Evolutionary conservation across 1,284 basidiomycete species (phyloP).

Genomic region (Cryptococcus floricola): DNA sequence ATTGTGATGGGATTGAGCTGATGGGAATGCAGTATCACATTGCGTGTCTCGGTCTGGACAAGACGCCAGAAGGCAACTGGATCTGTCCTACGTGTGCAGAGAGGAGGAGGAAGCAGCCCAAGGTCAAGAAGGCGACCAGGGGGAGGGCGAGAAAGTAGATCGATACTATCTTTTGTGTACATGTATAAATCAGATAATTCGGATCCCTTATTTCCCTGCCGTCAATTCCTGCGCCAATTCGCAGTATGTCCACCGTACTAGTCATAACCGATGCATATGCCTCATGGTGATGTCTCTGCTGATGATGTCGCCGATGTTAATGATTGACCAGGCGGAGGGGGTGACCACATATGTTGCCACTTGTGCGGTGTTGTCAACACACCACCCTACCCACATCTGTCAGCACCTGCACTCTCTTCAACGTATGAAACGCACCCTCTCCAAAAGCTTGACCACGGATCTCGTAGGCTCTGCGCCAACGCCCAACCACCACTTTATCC

Average conservation of each 20-base stretch:
- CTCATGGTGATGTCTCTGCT: too few species aligned
- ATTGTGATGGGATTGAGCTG: not conserved
- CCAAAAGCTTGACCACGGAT: slow-evolving; percentile 70
- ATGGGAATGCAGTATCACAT: slow-evolving; percentile 68
- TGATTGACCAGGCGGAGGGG: slow-evolving; percentile 3
- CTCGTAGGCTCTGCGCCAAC: slow-evolving; percentile 80
- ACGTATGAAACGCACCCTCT: slow-evolving; percentile 60
- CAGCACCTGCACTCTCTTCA: not conserved
- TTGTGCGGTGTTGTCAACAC: slow-evolving; percentile 38
- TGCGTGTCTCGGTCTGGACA: slow-evolving; percentile 67
- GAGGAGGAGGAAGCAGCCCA: slow-evolving; percentile 32
- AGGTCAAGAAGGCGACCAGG: slow-evolving; percentile 26
- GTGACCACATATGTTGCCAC: slow-evolving; percentile 42
- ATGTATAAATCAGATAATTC: not conserved
- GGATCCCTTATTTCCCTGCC: too few species aligned
- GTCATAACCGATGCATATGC: too few species aligned
- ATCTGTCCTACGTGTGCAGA: slow-evolving; percentile 61
- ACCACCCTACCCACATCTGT: slow-evolving; percentile 27
- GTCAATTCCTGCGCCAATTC: too few species aligned
- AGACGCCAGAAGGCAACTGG: slow-evolving; percentile 73
- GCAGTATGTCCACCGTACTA: not conserved
- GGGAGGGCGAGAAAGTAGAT: slow-evolving; percentile 18
- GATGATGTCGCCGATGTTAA: too few species aligned
- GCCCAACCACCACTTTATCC: slow-evolving; percentile 84
- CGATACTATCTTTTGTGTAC: not conserved